Base-by-base conservation (phyloP, 179 eudicot genomes). In the Vitellaria paradoxa region DNA sequence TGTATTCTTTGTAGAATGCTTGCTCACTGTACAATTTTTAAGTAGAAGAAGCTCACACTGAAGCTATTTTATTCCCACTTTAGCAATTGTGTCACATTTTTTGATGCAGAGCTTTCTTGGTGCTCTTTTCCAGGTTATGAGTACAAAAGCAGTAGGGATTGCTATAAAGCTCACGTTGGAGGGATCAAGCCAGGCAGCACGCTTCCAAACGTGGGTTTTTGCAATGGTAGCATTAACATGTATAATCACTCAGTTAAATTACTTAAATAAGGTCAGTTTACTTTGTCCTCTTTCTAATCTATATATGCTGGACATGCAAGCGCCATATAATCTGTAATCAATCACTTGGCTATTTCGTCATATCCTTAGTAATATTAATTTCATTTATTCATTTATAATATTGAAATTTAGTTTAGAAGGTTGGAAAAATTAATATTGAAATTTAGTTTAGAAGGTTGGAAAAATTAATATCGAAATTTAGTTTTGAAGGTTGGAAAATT, bases 101-200 rank as follows among this genome's bases (percentile, higher is more conserved):
- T 49, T 72, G 70, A 63, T 52, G 26, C 53, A 71, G 21, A 77
- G 26, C 11, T 65, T 66, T 53, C 74, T 37, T 69, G 68, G 59
- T 76, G 13, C 62, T 42, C 67, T 56, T 81, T 86, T 87, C 86
- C 37, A 93, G 98, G 98, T 94, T 74, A 94, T 94, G 97, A 94
- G 97, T 79, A 83, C 89, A 11, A 94, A 93, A 84, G 98, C 98
- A 74, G 81, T 94, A 76, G 98, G 98, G 18, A 94, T 90, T 82
- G 96, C 97, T 66, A 90, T 94, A 77, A 91, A 91, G 81, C 97
- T 94, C 69, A 90, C 98, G 52, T 46, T 94, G 78, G 97, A 88
- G 79, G 98, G 98, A 56, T 78, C 92, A 81, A 90, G 86, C 82
- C 98, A 94, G 77, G 87, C 83, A 63, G 91, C 86, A 75, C 84